Base-by-base conservation (phyloP, 331 rosid species). In the Malus hybrid region DNA sequence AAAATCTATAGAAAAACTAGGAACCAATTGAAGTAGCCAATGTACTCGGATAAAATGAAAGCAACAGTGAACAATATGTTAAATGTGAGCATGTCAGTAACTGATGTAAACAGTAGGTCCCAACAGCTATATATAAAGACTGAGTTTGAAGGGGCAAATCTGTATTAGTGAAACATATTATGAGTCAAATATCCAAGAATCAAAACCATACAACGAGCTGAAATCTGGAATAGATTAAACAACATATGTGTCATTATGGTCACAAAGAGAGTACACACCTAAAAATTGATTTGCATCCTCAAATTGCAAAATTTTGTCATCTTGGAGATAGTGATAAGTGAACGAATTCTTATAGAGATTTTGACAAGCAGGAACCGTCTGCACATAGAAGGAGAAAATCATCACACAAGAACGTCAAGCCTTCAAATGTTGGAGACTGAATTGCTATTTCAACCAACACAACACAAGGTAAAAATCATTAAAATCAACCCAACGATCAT, bases 291-390 rank as follows among this genome's bases (percentile, higher is more conserved):
- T 93, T 19, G 97, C 98, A 36, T 89, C 96, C 61, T 95, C 94
- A 78, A 95, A 95, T 65, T 90, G 93, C 79, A 95, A 89, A 22
- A 78, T 79, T 84, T 89, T 87, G 78, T 87, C 98, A 74, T 95
- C 95, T 55, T 90, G 87, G 64, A 95, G 96, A 80, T 96, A 90
- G 83, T 95, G 94, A 85, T 95, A 95, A 67, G 90, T 90, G 86
- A 95, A 95, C 27, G 99, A 95, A 67, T 95, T 95, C 90, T 90
- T 89, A 87, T 92, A 95, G 80, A 95, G 99, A 87, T 95, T 95
- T 82, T 92, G 99, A 82, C 99, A 92, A 67, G 98, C 86, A 70
- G 99, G 98, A 52, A 95, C 99, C 27, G 96, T 92, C 99, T 95
- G 98, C 87, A 81, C 22, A 69, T 10, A 55, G 27, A 62, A 22